These are phyloP conservation scores for Alternaria metachromatica DNA, from an alignment of 2,329 filamentous ascomycete species.

Conservation along the genomic window DNA sequence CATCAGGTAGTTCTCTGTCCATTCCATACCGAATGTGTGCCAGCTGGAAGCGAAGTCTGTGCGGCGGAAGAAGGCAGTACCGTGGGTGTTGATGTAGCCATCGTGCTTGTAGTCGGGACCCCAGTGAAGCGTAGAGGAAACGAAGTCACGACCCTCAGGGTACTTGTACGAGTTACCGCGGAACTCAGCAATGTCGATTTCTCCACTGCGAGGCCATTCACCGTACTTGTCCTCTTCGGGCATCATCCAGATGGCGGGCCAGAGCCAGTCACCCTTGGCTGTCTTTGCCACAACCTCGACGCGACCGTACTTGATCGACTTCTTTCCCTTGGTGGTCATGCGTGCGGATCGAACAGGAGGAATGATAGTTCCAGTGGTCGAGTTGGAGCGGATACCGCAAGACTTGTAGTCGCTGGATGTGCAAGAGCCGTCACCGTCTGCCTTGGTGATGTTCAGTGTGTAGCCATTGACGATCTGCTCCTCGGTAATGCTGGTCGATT, in stretches of 20 bases:
- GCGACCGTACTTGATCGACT: constrained; percentile 78
- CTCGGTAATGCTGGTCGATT: constrained; percentile 68
- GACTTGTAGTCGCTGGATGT: constrained; percentile 64
- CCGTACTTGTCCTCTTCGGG: constrained; percentile 75
- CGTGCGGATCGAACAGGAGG: constrained; percentile 78
- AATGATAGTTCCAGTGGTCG: constrained; percentile 74
- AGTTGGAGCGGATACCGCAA: constrained; percentile 76
- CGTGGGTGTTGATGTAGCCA: constrained; percentile 31
- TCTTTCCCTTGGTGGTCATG: constrained; percentile 74
- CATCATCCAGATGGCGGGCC: constrained; percentile 77
- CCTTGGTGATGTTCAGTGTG: constrained; percentile 35
- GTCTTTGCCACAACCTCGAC: constrained; percentile 80
- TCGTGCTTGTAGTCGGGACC: constrained; percentile 53
- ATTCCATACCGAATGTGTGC: constrained; percentile 73
- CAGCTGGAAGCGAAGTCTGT: constrained; percentile 72
- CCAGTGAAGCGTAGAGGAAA: constrained; percentile 81
- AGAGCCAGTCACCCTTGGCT: constrained; percentile 81
- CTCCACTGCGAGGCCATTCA: constrained; percentile 76
- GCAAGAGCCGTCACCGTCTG: constrained; percentile 63
- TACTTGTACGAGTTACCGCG: constrained; percentile 78
- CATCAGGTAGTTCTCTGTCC: constrained; percentile 85
- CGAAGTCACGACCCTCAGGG: constrained; percentile 77
- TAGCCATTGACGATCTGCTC: constrained; percentile 66
- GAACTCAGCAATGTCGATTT: constrained; percentile 81
- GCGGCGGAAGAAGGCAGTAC: constrained; percentile 59